phyloP scores from a whole-genome alignment of 495 filamentous ascomycete genomes.

The Symbiotaphrina buchneri region DNA sequence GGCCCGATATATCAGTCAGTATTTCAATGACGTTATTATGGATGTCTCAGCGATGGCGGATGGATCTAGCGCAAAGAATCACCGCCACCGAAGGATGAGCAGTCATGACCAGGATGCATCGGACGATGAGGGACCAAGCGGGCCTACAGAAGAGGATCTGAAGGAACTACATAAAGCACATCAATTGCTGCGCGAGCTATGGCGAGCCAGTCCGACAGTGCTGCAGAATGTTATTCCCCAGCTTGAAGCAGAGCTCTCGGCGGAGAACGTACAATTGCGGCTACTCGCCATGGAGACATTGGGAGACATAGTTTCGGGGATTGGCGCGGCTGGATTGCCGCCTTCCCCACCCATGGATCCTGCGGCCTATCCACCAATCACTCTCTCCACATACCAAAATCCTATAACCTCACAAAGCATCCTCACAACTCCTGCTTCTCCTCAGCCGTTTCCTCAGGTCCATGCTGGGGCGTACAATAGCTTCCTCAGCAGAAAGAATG shows the following conservation, averaged over 20 bases:
- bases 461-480: conserved; percentile 56
- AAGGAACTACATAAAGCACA: conserved; percentile 80
- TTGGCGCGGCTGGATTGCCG: conserved; percentile 72
- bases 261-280: conserved; percentile 71
- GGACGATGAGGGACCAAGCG: conserved; percentile 35
- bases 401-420: conserved; percentile 31
- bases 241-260: conserved; percentile 75
- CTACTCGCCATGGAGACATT: conserved; percentile 79
- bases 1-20: conserved; percentile 80
- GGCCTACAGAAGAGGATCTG: conserved; percentile 60
- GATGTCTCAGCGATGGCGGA: conserved; percentile 38
- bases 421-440: conserved; percentile 55
- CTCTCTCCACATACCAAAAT: conserved; percentile 32
- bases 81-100: conserved; percentile 19
- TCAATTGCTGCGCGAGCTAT: conserved; percentile 70
- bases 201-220: conserved; percentile 75
- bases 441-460: conserved; percentile 62
- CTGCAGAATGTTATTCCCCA: conserved; percentile 87
- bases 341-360: conserved; percentile 52
- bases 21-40: conserved; percentile 91
- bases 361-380: conserved; percentile 54
- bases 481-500: conserved; percentile 62
- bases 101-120: conserved; percentile 44
- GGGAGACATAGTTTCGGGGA: conserved; percentile 79
- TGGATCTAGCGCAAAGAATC: conserved; percentile 16